These are phyloP conservation scores for Petrea volubilis DNA, from an alignment of 257 asterid species.

Conservation along the genomic window DNA sequence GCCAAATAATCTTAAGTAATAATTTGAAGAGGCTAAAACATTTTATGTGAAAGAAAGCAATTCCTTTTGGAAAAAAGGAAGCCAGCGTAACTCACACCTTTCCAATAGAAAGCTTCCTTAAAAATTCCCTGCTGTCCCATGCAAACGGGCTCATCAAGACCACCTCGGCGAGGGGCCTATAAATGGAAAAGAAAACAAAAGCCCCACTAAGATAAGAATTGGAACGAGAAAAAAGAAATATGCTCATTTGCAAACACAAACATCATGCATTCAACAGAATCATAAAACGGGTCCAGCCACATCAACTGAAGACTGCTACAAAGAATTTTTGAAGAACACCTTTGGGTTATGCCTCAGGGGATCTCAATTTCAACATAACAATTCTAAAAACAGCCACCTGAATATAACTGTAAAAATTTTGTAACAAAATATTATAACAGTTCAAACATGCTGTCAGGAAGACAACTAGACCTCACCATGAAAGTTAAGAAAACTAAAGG, in stretches of 20 bases:
- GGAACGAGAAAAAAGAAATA: too few relatives aligned
- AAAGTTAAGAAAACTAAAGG: background rate
- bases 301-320: too few relatives aligned
- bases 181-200: constrained; percentile 18
- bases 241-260: too few relatives aligned
- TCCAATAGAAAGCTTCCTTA: constrained; percentile 89
- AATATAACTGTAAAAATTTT: too few relatives aligned
- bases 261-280: too few relatives aligned
- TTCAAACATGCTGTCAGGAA: background rate
- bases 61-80: constrained; percentile 3
- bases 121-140: constrained; percentile 90
- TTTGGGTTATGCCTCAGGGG: too few relatives aligned
- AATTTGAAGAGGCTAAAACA: constrained; percentile 4
- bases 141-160: constrained; percentile 94
- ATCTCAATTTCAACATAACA: background rate
- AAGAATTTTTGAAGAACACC: too few relatives aligned
- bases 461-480: constrained; percentile 6
- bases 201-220: background rate
- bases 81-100: constrained; percentile 55
- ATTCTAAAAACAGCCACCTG: background rate
- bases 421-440: background rate
- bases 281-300: too few relatives aligned
- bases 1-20: background rate
- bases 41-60: background rate
- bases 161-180: constrained; percentile 87